A percentile compares a stretch with the other conserved stretches of the same genome.
phyloP scores from a whole-genome alignment of 176 grass and related monocot species.

The Avena sativa region DNA sequence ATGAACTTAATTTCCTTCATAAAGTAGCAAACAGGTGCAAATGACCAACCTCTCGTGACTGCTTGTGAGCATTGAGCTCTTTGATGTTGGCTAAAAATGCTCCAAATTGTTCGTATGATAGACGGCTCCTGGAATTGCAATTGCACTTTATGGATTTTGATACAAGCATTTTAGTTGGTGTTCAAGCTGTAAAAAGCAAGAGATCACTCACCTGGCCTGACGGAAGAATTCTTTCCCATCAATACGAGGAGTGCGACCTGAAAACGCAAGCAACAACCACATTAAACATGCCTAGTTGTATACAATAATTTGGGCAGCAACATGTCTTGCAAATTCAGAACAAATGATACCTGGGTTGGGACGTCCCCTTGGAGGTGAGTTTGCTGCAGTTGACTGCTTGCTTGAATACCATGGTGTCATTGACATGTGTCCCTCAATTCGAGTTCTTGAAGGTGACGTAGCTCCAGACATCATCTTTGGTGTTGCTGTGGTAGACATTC shows the following conservation, averaged over 20 bases:
- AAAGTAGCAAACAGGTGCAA: neutral
- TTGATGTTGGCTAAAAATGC: conserved; percentile 97
- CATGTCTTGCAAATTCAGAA: neutral
- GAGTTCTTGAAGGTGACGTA: conserved; percentile 72
- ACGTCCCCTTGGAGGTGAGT: conserved; percentile 69
- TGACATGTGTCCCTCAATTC: conserved; percentile 59
- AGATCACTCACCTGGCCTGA: conserved; percentile 71
- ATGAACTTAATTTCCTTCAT: neutral
- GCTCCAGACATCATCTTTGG: conserved; percentile 81
- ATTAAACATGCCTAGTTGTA: neutral
- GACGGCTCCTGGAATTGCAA: conserved; percentile 71
- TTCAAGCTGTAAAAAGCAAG: neutral
- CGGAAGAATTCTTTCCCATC: conserved; percentile 99
- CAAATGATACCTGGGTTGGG: conserved; percentile 67
- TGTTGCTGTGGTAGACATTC: conserved; percentile 59
- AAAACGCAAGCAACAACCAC: conserved; percentile 43
- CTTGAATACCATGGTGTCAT: conserved; percentile 97
- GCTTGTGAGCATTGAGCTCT: conserved; percentile 91
- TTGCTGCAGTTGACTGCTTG: conserved; percentile 84
- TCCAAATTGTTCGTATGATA: conserved; percentile 99
- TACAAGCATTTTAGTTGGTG: conserved; percentile 1
- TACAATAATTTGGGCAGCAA: neutral
- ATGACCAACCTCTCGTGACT: conserved; percentile 79
- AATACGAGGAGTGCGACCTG: conserved; percentile 77
- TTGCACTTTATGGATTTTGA: neutral